Conservation (phyloP, 768 basidiomycete genomes). For the Phlebiopsis gigantea region DNA sequence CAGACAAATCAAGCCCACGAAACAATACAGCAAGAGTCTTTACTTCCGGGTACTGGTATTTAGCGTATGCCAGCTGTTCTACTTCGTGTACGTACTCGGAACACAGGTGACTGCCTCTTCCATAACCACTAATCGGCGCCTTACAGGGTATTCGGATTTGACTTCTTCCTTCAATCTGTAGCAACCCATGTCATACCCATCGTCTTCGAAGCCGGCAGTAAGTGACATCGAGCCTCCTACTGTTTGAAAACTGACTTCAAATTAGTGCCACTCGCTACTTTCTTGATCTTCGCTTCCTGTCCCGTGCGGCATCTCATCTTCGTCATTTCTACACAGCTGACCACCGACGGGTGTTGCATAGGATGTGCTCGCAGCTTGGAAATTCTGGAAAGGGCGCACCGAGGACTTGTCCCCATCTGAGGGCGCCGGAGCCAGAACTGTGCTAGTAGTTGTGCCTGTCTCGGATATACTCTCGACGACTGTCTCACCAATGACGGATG, state of each 20-base stretch:
- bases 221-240: background rate
- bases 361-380: slow-evolving; percentile 1
- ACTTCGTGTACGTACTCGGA: slow-evolving; percentile 8
- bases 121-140: background rate
- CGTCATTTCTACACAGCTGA: background rate
- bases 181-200: slow-evolving; percentile 11
- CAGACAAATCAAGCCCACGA: background rate
- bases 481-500: background rate
- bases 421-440: background rate
- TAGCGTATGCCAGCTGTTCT: slow-evolving; percentile 10
- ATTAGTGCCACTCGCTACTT: slow-evolving; percentile 17
- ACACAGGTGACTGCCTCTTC: background rate
- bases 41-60: slow-evolving; percentile 7
- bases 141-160: slow-evolving; percentile 1
- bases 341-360: background rate
- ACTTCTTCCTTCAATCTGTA: background rate
- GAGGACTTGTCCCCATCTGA: background rate
- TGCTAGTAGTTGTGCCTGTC: background rate
- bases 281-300: slow-evolving; percentile 12
- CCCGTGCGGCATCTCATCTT: background rate
- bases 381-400: background rate
- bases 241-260: background rate
- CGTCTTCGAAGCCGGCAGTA: slow-evolving; percentile 10
- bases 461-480: background rate
- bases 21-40: background rate